A percentile compares a stretch with the other conserved stretches of the same genome.
Evolutionary conservation across 495 filamentous ascomycete genomes (phyloP).

Genomic region (Xylaria castorea): DNA sequence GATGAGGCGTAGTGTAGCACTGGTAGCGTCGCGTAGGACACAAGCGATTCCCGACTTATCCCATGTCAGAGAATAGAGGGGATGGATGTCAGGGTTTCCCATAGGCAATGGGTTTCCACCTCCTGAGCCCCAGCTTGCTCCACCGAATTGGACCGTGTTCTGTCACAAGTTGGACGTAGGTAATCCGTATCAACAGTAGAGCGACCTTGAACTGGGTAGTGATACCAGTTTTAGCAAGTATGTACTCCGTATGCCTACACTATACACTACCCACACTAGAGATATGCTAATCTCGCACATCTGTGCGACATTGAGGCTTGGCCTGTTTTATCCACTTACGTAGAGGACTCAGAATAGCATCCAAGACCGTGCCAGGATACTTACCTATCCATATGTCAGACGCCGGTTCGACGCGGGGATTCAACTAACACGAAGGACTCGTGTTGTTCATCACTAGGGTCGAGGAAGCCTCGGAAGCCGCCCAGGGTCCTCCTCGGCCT

Average conservation of each 20-base stretch:
- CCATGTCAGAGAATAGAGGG: conserved; percentile 14
- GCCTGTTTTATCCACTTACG: background rate
- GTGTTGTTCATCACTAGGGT: conserved; percentile 1
- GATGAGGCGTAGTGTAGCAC: conserved; percentile 17
- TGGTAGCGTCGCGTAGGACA: conserved; percentile 1
- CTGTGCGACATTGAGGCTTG: conserved; percentile 20
- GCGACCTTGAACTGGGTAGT: conserved; percentile 1
- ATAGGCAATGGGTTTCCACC: background rate
- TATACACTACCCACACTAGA: conserved; percentile 10
- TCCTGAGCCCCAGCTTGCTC: conserved; percentile 27
- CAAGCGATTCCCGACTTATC: conserved; percentile 11
- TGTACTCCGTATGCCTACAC: conserved; percentile 1
- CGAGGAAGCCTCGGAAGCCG: conserved; percentile 10
- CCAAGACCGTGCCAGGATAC: conserved; percentile 1
- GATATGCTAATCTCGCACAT: conserved; percentile 25
- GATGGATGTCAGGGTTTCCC: background rate
- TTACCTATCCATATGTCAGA: background rate
- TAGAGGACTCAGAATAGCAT: conserved; percentile 4
- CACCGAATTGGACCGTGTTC: conserved; percentile 15
- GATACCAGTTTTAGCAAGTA: conserved; percentile 20
- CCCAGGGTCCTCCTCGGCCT: background rate
- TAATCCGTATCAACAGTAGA: conserved; percentile 25
- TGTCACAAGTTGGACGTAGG: conserved; percentile 7
- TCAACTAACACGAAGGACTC: background rate
- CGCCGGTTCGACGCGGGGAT: conserved; percentile 6